A percentile compares a stretch with the other conserved stretches of the same genome.
Conservation (phyloP, 495 filamentous ascomycete genomes). For the Daldinia bambusicola region DNA sequence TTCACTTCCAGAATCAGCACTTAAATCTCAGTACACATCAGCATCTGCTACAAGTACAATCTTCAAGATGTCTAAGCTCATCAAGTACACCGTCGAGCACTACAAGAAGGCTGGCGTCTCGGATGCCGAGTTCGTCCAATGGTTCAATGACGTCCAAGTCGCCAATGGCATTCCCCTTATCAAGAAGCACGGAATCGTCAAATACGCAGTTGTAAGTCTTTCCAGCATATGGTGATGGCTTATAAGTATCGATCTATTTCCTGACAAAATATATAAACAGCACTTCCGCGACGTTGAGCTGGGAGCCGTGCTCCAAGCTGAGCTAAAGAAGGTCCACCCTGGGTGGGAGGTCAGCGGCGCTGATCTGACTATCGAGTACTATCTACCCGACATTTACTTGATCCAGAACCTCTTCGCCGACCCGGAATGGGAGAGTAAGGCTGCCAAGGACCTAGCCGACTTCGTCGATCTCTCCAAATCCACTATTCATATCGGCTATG, state of each 20-base stretch:
- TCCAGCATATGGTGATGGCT: background rate
- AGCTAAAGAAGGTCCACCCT: constrained; percentile 11
- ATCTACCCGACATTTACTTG: constrained; percentile 15
- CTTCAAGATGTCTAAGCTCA: constrained; percentile 18
- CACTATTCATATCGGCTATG: constrained; percentile 19
- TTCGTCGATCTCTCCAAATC: constrained; percentile 23
- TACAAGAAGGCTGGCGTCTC: constrained; percentile 31
- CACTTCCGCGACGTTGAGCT: constrained; percentile 10
- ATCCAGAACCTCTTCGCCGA: constrained; percentile 16
- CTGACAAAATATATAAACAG: background rate
- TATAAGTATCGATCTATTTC: too few relatives aligned
- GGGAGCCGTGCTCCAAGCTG: constrained; percentile 10
- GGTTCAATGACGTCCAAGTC: constrained; percentile 25
- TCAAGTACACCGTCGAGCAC: constrained; percentile 38
- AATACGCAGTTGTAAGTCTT: constrained; percentile 27
- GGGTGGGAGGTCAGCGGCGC: constrained; percentile 28
- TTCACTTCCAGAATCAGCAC: background rate
- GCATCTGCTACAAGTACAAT: background rate
- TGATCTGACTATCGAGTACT: constrained; percentile 32
- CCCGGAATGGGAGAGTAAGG: constrained; percentile 27
- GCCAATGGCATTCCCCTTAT: constrained; percentile 18
- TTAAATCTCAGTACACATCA: background rate
- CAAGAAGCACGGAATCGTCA: constrained; percentile 33
- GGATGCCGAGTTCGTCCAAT: constrained; percentile 26
- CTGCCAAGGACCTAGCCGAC: constrained; percentile 16